These are phyloP conservation scores for Candida andamanensis DNA, from an alignment of 805 yeast genomes.

Conservation along the genomic window DNA sequence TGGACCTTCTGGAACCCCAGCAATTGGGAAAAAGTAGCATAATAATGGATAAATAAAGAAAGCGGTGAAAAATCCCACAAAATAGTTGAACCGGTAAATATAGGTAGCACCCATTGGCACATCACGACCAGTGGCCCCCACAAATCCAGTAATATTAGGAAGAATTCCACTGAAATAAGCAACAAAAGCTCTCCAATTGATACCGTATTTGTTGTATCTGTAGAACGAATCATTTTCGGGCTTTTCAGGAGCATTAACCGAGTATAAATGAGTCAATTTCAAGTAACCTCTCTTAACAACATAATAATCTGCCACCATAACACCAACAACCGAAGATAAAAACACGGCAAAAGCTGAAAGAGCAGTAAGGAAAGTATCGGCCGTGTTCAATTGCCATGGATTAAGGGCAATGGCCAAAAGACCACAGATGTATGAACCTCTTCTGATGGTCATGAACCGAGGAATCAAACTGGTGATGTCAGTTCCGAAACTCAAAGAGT, in stretches of 20 bases:
- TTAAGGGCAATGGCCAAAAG: conserved; percentile 32
- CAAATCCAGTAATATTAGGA: conserved; percentile 85
- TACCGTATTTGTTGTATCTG: conserved; percentile 56
- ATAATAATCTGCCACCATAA: conserved; percentile 41
- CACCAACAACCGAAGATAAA: conserved; percentile 41
- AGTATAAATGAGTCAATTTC: conserved; percentile 59
- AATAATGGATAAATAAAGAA: conserved; percentile 50
- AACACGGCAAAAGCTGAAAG: conserved; percentile 40
- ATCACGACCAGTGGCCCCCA: conserved; percentile 63
- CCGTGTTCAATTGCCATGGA: conserved; percentile 40
- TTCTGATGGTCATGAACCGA: conserved; percentile 34
- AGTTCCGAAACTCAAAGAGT: conserved; percentile 38
- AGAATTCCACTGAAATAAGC: conserved; percentile 78
- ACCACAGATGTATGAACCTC: conserved; percentile 40
- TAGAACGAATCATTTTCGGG: conserved; percentile 37
- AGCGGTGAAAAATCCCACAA: conserved; percentile 66
- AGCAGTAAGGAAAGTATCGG: conserved; percentile 38
- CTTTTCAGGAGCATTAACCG: conserved; percentile 33
- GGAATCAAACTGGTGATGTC: conserved; percentile 39
- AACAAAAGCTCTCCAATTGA: conserved; percentile 79
- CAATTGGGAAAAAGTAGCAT: conserved; percentile 49
- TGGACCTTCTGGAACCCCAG: conserved; percentile 28
- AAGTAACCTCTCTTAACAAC: conserved; percentile 67
- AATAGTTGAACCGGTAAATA: conserved; percentile 69
- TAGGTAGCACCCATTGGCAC: conserved; percentile 78